phyloP scores from a whole-genome alignment of 2,329 filamentous ascomycete genomes.

The Colletotrichum cereale region DNA sequence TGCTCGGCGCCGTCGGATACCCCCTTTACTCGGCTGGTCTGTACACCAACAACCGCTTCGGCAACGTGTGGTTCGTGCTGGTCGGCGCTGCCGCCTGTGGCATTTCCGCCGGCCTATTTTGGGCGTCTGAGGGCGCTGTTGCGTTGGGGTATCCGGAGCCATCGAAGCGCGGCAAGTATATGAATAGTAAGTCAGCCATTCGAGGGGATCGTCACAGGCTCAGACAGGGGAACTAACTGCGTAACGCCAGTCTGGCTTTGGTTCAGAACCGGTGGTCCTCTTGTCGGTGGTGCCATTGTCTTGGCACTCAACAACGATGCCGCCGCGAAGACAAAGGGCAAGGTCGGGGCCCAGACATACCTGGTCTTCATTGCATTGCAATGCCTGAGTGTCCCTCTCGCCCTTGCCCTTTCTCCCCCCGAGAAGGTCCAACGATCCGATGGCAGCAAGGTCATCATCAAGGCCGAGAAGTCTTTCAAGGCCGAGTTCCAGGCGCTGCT shows the following conservation, averaged over 20 bases:
- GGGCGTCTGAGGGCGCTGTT: conserved; percentile 63
- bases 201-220: no score
- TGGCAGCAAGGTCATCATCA: conserved; percentile 46
- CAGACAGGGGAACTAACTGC: neutral
- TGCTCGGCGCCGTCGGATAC: conserved; percentile 60
- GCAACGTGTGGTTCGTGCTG: conserved; percentile 64
- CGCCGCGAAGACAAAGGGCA: conserved; percentile 43
- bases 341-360: conserved; percentile 46
- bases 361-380: conserved; percentile 48
- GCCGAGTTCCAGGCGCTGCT: conserved; percentile 45
- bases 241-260: conserved; percentile 48
- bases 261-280: conserved; percentile 63
- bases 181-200: conserved; percentile 40
- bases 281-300: conserved; percentile 61
- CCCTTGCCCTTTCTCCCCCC: conserved; percentile 45
- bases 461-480: conserved; percentile 42
- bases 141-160: conserved; percentile 63
- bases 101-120: conserved; percentile 62
- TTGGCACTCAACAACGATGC: conserved; percentile 55
- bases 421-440: conserved; percentile 47
- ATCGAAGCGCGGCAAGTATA: conserved; percentile 58
- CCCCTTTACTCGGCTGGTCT: conserved; percentile 61
- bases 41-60: conserved; percentile 63
- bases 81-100: conserved; percentile 62
- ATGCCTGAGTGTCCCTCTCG: conserved; percentile 45